Percentiles rank a stretch among this genome's conserved stretches.
Evolutionary conservation across 768 basidiomycete species (phyloP).

Genomic region (Auricularia heimuer): DNA sequence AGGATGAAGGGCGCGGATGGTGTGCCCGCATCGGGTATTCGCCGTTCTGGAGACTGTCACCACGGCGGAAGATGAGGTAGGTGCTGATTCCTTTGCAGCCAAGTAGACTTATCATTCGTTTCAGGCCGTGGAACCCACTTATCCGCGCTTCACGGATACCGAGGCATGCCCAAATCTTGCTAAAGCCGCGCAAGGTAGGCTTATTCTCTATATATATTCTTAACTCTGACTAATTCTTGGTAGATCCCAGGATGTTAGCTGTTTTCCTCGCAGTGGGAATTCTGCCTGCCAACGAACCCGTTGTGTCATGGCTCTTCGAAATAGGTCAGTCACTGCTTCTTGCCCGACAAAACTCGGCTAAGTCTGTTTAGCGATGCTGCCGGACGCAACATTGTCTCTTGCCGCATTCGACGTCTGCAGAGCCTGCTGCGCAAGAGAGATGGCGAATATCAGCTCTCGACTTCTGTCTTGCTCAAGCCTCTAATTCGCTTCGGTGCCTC

Average conservation of each 20-base stretch:
- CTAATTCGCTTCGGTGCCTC: slow-evolving; percentile 35
- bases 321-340: slow-evolving; percentile 26
- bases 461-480: slow-evolving; percentile 27
- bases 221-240: too few relatives aligned
- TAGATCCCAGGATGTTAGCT: too few relatives aligned
- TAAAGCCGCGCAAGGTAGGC: too few relatives aligned
- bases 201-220: too few relatives aligned
- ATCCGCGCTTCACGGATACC: too few relatives aligned
- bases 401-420: slow-evolving; percentile 14
- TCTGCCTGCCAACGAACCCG: slow-evolving; percentile 18
- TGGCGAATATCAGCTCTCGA: slow-evolving; percentile 26
- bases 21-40: neutral
- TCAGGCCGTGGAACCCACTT: too few relatives aligned
- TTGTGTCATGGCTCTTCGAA: slow-evolving; percentile 33
- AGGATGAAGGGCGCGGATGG: neutral
- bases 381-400: slow-evolving; percentile 12
- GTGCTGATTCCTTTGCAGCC: too few relatives aligned
- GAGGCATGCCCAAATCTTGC: too few relatives aligned
- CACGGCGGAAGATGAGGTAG: slow-evolving; percentile 5
- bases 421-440: slow-evolving; percentile 19
- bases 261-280: slow-evolving; percentile 19
- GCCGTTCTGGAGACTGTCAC: slow-evolving; percentile 21
- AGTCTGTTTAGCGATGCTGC: slow-evolving; percentile 21
- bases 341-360: neutral
- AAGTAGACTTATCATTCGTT: too few relatives aligned